Conservation (phyloP, 176 grass and related monocot species). For the Oryza nivara region DNA sequence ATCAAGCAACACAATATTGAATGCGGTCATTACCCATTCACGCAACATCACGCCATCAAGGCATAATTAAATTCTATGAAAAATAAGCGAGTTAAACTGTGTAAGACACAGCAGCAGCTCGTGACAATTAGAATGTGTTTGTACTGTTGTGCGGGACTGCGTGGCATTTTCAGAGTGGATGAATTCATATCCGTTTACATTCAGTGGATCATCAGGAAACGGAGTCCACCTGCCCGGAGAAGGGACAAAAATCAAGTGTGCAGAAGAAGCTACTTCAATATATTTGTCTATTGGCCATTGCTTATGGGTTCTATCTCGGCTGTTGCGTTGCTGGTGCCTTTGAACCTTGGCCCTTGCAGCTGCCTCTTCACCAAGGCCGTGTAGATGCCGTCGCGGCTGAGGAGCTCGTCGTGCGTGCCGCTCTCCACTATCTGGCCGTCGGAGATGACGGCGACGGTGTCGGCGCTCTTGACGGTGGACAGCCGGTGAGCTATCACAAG, state of each 20-base stretch:
- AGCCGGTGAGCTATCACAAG: slow-evolving; percentile 96
- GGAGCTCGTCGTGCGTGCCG: slow-evolving; percentile 82
- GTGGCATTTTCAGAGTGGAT: slow-evolving; percentile 35
- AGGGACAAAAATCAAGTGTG: neutral
- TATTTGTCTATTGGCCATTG: slow-evolving; percentile 21
- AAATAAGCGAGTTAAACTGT: neutral
- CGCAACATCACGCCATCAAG: neutral
- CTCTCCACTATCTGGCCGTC: slow-evolving; percentile 86
- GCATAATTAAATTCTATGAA: neutral
- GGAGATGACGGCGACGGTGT: slow-evolving; percentile 87
- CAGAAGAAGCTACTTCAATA: neutral
- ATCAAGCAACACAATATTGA: too few species aligned
- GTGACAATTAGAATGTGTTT: slow-evolving; percentile 20
- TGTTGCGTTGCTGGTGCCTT: slow-evolving; percentile 38
- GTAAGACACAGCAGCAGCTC: slow-evolving; percentile 3
- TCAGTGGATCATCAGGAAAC: neutral
- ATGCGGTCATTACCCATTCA: neutral
- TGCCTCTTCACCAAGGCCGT: slow-evolving; percentile 97
- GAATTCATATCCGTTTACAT: slow-evolving; percentile 39
- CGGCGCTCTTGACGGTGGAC: slow-evolving; percentile 86
- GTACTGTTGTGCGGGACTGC: neutral
- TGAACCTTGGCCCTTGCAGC: slow-evolving; percentile 74
- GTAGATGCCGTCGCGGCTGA: slow-evolving; percentile 78
- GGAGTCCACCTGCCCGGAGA: neutral
- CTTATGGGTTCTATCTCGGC: slow-evolving; percentile 32